Percentiles rank a stretch among this genome's conserved stretches.
phyloP scores from a whole-genome alignment of 2,329 filamentous ascomycete genomes.

The Apiospora pterosperma region DNA sequence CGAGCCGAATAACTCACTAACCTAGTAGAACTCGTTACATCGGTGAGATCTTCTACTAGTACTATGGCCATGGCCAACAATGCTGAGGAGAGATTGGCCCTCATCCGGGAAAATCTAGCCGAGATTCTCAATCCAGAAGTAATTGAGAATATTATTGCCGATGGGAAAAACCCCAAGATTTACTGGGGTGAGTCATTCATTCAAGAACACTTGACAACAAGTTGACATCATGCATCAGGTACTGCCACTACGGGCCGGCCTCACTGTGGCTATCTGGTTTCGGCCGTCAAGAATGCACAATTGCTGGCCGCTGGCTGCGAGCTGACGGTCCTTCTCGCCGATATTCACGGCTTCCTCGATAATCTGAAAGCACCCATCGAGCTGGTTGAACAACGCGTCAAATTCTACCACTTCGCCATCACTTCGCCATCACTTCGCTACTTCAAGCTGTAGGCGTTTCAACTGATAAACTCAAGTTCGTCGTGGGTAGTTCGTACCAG shows the following conservation, averaged over 20 bases:
- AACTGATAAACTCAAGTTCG: conserved; percentile 75
- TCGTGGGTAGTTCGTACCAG: conserved; percentile 83
- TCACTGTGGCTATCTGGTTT: conserved; percentile 86
- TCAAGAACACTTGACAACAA: background rate
- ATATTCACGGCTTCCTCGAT: conserved; percentile 75
- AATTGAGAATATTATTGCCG: conserved; percentile 67
- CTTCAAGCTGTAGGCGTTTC: conserved; percentile 76
- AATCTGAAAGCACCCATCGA: conserved; percentile 86
- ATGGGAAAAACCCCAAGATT: conserved; percentile 70
- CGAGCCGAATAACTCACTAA: too few relatives aligned
- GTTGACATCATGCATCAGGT: conserved; percentile 36
- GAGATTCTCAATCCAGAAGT: conserved; percentile 84
- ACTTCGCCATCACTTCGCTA: conserved; percentile 69
- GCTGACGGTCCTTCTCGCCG: conserved; percentile 73
- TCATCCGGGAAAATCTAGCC: conserved; percentile 77
- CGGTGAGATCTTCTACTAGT: too few relatives aligned
- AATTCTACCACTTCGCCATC: conserved; percentile 87
- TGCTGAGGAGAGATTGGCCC: conserved; percentile 52
- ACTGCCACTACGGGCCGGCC: conserved; percentile 87
- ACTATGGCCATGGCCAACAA: too few relatives aligned
- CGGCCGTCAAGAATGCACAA: conserved; percentile 85
- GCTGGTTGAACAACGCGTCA: conserved; percentile 74
- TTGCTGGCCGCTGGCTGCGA: conserved; percentile 82
- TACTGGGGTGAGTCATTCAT: conserved; percentile 74
- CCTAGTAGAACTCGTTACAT: too few relatives aligned